A percentile compares a stretch with the other conserved stretches of the same genome.
Evolutionary conservation across 176 grass and related monocot species (phyloP).

Genomic region (Puccinellia tenuiflora): DNA sequence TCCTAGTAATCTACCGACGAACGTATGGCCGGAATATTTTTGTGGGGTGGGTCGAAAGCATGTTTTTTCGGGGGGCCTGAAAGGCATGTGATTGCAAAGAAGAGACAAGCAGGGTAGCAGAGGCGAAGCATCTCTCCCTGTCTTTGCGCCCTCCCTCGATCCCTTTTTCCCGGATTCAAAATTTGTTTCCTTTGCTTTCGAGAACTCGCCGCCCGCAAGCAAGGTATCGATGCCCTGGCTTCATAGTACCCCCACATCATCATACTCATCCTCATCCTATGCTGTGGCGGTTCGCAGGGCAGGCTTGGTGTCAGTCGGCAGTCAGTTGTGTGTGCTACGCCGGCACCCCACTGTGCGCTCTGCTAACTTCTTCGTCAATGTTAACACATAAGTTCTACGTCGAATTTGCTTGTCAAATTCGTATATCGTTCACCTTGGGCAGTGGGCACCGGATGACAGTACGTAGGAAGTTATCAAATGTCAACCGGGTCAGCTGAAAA

Average conservation of each 20-base stretch:
- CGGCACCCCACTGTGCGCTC: neutral
- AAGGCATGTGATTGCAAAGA: constrained; percentile 50
- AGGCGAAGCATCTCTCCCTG: constrained; percentile 41
- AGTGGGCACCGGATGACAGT: neutral
- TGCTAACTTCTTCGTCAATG: neutral
- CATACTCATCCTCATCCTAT: neutral
- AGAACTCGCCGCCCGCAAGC: constrained; percentile 58
- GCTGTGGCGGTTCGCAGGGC: neutral
- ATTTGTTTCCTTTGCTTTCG: constrained; percentile 36
- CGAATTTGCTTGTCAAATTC: neutral
- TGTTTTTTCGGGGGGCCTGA: constrained; percentile 23
- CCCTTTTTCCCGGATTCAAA: constrained; percentile 37
- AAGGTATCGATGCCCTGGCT: constrained; percentile 64
- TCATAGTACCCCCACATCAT: neutral
- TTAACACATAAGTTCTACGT: neutral
- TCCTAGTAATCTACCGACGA: neutral
- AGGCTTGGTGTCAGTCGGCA: neutral
- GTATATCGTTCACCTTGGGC: neutral
- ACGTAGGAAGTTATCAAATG: neutral
- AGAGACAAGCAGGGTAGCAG: constrained; percentile 40
- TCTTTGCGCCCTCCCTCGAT: constrained; percentile 14
- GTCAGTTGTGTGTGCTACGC: neutral
- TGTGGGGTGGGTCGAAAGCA: constrained; percentile 23
- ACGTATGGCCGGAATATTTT: constrained; percentile 16
- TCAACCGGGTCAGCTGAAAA: neutral